Base-by-base conservation (phyloP, 805 yeast species). In the Blastobotrys muscicola region DNA sequence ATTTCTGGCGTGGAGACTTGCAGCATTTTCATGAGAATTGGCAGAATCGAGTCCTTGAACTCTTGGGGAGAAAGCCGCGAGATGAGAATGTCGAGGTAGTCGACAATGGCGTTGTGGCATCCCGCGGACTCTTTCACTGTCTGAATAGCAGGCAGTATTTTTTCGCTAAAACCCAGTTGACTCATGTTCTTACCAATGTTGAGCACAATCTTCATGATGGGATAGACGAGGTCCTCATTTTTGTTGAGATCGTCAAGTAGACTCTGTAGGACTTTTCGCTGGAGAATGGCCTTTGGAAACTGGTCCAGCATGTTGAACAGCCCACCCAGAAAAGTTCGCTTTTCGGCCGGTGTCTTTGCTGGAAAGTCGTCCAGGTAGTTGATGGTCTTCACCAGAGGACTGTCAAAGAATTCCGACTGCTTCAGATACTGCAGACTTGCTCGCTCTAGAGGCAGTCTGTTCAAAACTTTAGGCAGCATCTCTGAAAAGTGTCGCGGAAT, bases 331-430 rank as follows among this genome's bases (percentile, higher is more conserved):
- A 86, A 86, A 1, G 76, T 67, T 16, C 74, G 59, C 53, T 81
- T 82, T 45, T 90, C 97, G 12, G 71, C 71, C 5, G 69, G 66
- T 2, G 80, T 65, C 52, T 83, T 81, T 0, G 95, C 83, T 8
- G 87, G 76, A 48, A 85, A 79, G 45, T 84, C 92, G 56, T 90
- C 97, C 37, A 90, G 61, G 52, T 82, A 80, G 59, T 81, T 77
- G 67, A 90, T 71, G 2, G 94, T 80, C 55, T 82, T 81, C 41
- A 90, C 77, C 40, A 87, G 66, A 41, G 90, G 85, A 50, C 86
- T 89, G 62, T 85, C 83, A 62, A 89, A 90, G 52, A 76, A 84
- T 32, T 72, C 76, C 8, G 86, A 76, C 8, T 76, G 74, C n/a
- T 83, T 72, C 47, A 92, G 74, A 39, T 78, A 81, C 52, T 78